A percentile compares a stretch with the other conserved stretches of the same genome.
Conservation (phyloP, 179 eudicot species). For the Spergularia azorica region DNA sequence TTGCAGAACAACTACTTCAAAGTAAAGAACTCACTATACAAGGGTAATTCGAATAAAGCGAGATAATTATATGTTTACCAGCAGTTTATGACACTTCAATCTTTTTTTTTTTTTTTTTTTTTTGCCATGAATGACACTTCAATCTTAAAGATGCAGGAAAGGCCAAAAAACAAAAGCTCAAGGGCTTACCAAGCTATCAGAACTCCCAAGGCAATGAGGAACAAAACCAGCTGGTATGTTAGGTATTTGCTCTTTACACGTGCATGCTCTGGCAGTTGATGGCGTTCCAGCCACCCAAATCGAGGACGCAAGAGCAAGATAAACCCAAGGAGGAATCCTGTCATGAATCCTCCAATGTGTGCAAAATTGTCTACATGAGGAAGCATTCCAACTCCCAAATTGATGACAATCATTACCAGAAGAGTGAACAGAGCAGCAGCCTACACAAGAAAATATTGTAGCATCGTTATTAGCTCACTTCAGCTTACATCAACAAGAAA, state of each 20-base stretch:
- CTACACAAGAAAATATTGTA: constrained; percentile 35
- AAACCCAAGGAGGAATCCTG: constrained; percentile 82
- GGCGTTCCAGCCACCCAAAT: constrained; percentile 71
- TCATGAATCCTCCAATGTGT: constrained; percentile 78
- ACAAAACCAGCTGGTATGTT: constrained; percentile 51
- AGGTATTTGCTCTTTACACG: constrained; percentile 66
- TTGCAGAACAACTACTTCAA: too few relatives aligned
- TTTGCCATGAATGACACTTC: neutral
- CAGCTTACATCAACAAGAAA: too few relatives aligned
- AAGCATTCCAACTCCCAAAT: constrained; percentile 75
- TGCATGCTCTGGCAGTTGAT: constrained; percentile 60
- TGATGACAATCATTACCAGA: constrained; percentile 58
- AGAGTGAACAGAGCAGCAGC: constrained; percentile 77
- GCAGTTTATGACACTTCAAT: neutral
- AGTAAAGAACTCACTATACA: too few relatives aligned
- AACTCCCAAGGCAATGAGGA: constrained; percentile 46
- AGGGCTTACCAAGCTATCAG: constrained; percentile 61
- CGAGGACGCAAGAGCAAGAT: constrained; percentile 68
- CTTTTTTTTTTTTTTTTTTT: neutral
- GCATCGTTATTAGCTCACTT: neutral
- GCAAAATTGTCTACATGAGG: constrained; percentile 89
- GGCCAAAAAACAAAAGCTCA: neutral
- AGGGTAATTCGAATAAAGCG: too few relatives aligned
- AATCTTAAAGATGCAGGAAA: neutral
- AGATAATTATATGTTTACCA: too few relatives aligned